Conservation (phyloP, 495 filamentous ascomycete genomes). For the Tetracladium setigerum region DNA sequence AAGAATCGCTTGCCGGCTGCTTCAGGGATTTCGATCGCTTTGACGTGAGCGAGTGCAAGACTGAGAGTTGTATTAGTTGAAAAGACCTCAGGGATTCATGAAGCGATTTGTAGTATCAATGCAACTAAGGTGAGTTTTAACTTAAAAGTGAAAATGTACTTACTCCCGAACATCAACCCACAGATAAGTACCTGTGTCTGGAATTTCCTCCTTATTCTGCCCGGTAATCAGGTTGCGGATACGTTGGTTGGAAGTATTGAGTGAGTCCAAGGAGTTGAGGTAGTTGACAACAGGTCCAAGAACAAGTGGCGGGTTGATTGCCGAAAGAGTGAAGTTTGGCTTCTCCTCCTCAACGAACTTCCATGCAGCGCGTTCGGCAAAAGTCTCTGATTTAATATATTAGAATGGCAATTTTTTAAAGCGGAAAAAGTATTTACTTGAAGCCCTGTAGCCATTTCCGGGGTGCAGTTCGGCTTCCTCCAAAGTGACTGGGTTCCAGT, state of each 20-base stretch:
- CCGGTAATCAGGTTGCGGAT: constrained; percentile 43
- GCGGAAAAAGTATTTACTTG: constrained; percentile 11
- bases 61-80: no score
- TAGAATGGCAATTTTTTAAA: constrained; percentile 44
- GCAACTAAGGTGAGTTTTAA: no score
- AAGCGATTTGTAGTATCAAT: no score
- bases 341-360: constrained; percentile 73
- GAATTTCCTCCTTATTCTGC: constrained; percentile 56
- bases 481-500: constrained; percentile 79
- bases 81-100: no score
- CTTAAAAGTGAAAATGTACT: constrained; percentile 26
- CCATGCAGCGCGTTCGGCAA: constrained; percentile 69
- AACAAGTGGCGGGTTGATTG: constrained; percentile 62
- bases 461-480: constrained; percentile 52
- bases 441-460: constrained; percentile 58
- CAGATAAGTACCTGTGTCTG: constrained; percentile 45
- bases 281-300: constrained; percentile 59
- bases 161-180: constrained; percentile 68
- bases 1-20: constrained; percentile 69
- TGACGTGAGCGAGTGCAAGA: constrained; percentile 57
- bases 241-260: constrained; percentile 63
- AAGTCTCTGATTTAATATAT: constrained; percentile 32
- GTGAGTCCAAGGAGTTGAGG: constrained; percentile 53
- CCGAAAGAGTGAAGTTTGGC: constrained; percentile 68
- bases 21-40: constrained; percentile 57